Evolutionary conservation across 345 rosid species (phyloP), one percentile per base, ranked within the genome.

Genomic region (Gossypium raimondii): DNA sequence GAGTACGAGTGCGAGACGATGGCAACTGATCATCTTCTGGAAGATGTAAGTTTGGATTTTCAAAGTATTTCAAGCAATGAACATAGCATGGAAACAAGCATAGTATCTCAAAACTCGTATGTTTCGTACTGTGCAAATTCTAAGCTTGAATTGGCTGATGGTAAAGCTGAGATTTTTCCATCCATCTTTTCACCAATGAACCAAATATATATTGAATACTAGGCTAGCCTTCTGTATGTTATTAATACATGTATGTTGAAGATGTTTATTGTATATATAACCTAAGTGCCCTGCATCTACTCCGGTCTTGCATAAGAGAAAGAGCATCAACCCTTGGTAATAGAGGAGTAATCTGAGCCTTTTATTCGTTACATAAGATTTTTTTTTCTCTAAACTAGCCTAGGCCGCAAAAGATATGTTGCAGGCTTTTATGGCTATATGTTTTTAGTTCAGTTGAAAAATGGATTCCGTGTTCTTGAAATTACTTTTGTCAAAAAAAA

Each of bases 111-210:
- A 79, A 73, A 72, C 81, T 38, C 76, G 70, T 38, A 3, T 70
- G 24, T 51, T 64, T 61, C 53, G 43, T 27, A 55, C 24, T 52
- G 11, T 43, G 66, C 74, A 67, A 73, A 18, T 59, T 50, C 41
- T 12, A 74, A 82, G 60, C 64, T 55, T 16, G 41, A 66, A 66
- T 29, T 52, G 67, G 56, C 75, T 16, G 2, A 16, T 44, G 2
- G 47, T 47, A n/a, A 73, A 77, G 82, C 85, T 86, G 78, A 80
- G 75, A 73, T 34, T 38, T 67, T 76, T 76, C 68, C 34, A 11
- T 9, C 22, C 52, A 11, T 75, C 45, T 47, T 27, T 60, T 27
- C 45, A 24, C 43, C 74, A 70, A 16, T 57, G 12, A 58, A 63
- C 11, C 43, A 47, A 51, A 18, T 3, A 51, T 48, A 4, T 57